These are phyloP conservation scores for Neonectria punicea DNA, from an alignment of 2,329 filamentous ascomycete species.

Conservation along the genomic window DNA sequence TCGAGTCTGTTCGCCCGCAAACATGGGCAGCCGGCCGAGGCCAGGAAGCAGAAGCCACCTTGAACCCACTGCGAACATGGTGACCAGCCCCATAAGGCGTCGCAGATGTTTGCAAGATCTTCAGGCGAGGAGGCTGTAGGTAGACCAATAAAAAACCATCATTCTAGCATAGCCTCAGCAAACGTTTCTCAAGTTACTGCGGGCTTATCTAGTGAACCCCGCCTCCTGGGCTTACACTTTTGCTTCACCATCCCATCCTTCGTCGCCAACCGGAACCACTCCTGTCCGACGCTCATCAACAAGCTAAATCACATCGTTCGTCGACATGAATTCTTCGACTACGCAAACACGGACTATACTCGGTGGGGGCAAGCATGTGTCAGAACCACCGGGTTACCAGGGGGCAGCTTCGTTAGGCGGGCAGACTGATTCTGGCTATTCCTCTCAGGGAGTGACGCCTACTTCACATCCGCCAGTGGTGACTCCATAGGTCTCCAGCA, in stretches of 20 bases:
- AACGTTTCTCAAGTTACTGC: too few relatives aligned
- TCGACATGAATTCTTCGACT: neutral
- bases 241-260: too few relatives aligned
- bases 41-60: neutral
- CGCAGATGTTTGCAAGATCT: neutral
- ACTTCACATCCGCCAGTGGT: neutral
- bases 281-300: too few relatives aligned
- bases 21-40: slow-evolving; percentile 1
- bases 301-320: too few relatives aligned
- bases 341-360: neutral
- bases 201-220: too few relatives aligned
- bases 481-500: neutral
- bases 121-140: too few relatives aligned
- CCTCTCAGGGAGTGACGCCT: neutral
- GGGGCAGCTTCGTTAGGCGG: neutral
- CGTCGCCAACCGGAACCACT: too few relatives aligned
- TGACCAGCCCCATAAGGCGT: neutral
- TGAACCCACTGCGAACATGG: neutral
- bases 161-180: too few relatives aligned
- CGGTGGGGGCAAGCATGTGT: neutral
- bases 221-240: too few relatives aligned
- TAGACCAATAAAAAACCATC: too few relatives aligned
- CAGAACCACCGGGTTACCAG: neutral
- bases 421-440: neutral
- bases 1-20: neutral